phyloP scores from a whole-genome alignment of 2,329 filamentous ascomycete genomes.

The Thermothelomyces thermophilus region DNA sequence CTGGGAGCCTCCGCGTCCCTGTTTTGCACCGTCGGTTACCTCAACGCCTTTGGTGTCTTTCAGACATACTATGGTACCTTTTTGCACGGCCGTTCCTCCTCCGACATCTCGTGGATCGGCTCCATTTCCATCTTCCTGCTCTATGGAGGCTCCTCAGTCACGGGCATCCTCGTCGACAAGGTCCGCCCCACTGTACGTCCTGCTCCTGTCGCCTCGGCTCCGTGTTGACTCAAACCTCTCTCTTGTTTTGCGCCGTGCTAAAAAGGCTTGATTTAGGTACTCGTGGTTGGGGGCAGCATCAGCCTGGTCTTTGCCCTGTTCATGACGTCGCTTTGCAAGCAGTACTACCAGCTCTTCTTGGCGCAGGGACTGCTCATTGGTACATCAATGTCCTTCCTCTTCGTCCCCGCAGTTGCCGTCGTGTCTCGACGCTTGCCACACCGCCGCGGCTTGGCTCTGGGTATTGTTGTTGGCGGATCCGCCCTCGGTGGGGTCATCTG shows the following conservation, averaged over 20 bases:
- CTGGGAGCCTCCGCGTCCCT: too few relatives aligned
- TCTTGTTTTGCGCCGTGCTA: background rate
- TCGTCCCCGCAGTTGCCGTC: constrained; percentile 38
- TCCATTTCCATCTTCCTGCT: constrained; percentile 32
- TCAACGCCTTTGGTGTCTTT: constrained; percentile 26
- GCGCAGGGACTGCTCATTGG: constrained; percentile 42
- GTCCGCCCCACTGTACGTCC: too few relatives aligned
- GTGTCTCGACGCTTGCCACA: constrained; percentile 42
- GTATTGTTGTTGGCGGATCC: constrained; percentile 39
- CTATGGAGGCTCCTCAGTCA: constrained; percentile 30
- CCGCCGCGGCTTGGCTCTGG: constrained; percentile 40
- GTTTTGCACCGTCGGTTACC: too few relatives aligned
- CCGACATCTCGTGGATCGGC: constrained; percentile 38
- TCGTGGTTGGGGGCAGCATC: constrained; percentile 29
- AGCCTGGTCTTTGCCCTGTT: constrained; percentile 34
- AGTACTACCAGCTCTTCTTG: constrained; percentile 48
- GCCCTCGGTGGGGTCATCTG: constrained; percentile 45
- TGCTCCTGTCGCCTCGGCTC: constrained; percentile 36
- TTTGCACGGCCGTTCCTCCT: constrained; percentile 26
- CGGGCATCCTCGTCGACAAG: constrained; percentile 37
- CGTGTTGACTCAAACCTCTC: background rate
- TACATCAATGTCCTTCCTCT: constrained; percentile 33
- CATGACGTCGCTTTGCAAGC: constrained; percentile 37
- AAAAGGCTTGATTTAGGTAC: constrained; percentile 11
- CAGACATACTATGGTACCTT: constrained; percentile 37